Percentiles rank a stretch among this genome's conserved stretches.
Conservation (phyloP, 139 green algal species). For the Chlamydomonas urium region DNA sequence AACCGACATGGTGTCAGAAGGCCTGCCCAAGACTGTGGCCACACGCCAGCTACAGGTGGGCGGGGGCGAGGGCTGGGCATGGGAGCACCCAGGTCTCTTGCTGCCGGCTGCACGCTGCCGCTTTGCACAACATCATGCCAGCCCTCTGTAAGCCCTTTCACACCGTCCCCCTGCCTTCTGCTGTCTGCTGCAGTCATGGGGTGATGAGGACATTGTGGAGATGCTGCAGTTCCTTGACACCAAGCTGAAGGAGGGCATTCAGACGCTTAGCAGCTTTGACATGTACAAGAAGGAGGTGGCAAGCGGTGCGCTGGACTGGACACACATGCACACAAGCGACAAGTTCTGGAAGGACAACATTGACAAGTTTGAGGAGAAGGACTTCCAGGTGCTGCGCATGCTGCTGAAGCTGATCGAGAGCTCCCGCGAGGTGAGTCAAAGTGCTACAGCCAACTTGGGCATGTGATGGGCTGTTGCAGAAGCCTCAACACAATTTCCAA, state of each 20-base stretch:
- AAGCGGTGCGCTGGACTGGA: conserved; percentile 79
- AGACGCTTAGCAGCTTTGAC: conserved; percentile 81
- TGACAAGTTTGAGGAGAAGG: conserved; percentile 83
- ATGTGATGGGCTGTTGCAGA: no score
- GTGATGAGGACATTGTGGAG: conserved; percentile 82
- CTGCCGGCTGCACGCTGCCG: no score
- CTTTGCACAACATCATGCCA: neutral
- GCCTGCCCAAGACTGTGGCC: conserved; percentile 70
- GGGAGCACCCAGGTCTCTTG: no score
- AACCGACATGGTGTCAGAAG: conserved; percentile 74
- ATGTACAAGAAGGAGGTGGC: conserved; percentile 74
- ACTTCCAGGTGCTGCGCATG: conserved; percentile 86
- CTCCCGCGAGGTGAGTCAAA: conserved; percentile 55
- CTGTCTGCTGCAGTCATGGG: conserved; percentile 81
- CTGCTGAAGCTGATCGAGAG: conserved; percentile 88
- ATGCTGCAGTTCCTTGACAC: conserved; percentile 78
- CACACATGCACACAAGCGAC: conserved; percentile 77
- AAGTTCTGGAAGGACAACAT: conserved; percentile 77
- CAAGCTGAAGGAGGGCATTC: conserved; percentile 63
- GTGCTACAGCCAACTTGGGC: no score
- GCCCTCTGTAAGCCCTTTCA: no score
- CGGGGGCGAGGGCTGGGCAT: no score
- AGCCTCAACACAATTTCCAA: neutral
- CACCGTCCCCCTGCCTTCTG: no score
- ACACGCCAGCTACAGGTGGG: conserved; percentile 52